A percentile compares a stretch with the other conserved stretches of the same genome.
Conservation (phyloP, 2,329 filamentous ascomycete species). For the Penicillium decumbens region DNA sequence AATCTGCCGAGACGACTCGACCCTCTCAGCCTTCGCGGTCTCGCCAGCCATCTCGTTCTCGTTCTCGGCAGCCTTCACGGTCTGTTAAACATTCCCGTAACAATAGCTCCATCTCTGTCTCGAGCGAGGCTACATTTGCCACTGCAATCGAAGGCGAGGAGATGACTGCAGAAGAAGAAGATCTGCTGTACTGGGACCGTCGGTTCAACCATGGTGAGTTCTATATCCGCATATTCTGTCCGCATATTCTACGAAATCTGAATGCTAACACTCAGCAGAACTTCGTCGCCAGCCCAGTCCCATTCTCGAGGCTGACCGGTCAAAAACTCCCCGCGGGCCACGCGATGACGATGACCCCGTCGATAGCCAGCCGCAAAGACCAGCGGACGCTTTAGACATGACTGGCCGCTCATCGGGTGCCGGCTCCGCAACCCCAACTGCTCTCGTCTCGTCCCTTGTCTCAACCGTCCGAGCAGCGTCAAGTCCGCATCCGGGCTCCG, state of each 20-base stretch:
- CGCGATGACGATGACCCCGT: slow-evolving; percentile 9
- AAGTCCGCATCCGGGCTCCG: slow-evolving; percentile 23
- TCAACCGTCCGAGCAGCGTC: slow-evolving; percentile 37
- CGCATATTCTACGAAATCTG: too few species aligned
- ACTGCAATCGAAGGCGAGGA: slow-evolving; percentile 55
- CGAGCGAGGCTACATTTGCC: slow-evolving; percentile 59
- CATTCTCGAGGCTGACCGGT: slow-evolving; percentile 15
- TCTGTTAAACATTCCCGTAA: slow-evolving; percentile 45
- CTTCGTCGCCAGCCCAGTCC: slow-evolving; percentile 21
- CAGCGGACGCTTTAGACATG: slow-evolving; percentile 23
- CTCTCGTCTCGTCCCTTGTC: slow-evolving; percentile 34
- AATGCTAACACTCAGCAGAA: slow-evolving; percentile 20
- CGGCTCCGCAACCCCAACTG: slow-evolving; percentile 30
- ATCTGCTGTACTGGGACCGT: slow-evolving; percentile 38
- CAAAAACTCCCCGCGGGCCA: slow-evolving; percentile 23
- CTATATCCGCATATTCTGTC: background rate
- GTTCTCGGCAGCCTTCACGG: slow-evolving; percentile 2
- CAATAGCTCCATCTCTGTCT: slow-evolving; percentile 56
- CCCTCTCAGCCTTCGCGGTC: slow-evolving; percentile 13
- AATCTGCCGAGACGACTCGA: slow-evolving; percentile 51
- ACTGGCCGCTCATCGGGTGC: slow-evolving; percentile 27
- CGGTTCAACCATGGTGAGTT: slow-evolving; percentile 34
- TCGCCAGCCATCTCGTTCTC: background rate
- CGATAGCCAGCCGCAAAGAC: slow-evolving; percentile 6
- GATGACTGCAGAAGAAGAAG: slow-evolving; percentile 35